Conservation (phyloP, 805 yeast genomes). For the Myxozyma udenii region DNA sequence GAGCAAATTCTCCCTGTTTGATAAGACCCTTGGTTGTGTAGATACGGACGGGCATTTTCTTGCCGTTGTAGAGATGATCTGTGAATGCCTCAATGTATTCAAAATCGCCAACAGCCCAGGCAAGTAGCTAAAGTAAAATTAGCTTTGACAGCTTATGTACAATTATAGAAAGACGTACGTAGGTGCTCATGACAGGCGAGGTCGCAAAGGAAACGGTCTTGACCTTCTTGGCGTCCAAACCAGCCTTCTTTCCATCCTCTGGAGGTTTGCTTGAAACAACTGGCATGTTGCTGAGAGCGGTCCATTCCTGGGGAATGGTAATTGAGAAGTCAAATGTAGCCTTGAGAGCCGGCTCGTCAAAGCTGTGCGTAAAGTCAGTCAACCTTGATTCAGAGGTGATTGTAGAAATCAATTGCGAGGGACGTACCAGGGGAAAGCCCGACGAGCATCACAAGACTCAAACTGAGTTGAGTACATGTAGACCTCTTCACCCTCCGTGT, state of each 20-base stretch:
- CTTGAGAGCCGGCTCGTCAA: slow-evolving; percentile 79
- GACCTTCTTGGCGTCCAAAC: slow-evolving; percentile 63
- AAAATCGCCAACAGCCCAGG: slow-evolving; percentile 78
- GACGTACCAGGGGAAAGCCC: slow-evolving; percentile 69
- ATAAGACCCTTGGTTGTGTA: slow-evolving; percentile 78
- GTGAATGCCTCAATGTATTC: slow-evolving; percentile 60
- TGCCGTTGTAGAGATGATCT: slow-evolving; percentile 44
- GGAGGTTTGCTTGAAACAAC: slow-evolving; percentile 68
- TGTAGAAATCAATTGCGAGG: not conserved
- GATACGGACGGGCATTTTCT: slow-evolving; percentile 73
- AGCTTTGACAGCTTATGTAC: too few relatives aligned
- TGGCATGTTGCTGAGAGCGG: slow-evolving; percentile 43
- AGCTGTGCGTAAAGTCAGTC: slow-evolving; percentile 32
- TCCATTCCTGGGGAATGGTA: slow-evolving; percentile 42
- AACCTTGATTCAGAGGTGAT: not conserved
- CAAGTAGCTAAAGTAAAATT: slow-evolving; percentile 49
- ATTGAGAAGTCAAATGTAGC: slow-evolving; percentile 66
- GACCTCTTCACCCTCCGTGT: slow-evolving; percentile 59
- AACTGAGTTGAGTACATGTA: slow-evolving; percentile 81
- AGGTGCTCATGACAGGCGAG: slow-evolving; percentile 84
- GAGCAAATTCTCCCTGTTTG: slow-evolving; percentile 67
- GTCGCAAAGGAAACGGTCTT: slow-evolving; percentile 77
- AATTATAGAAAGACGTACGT: too few relatives aligned
- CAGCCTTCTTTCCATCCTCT: slow-evolving; percentile 41
- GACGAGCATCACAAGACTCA: slow-evolving; percentile 83